Evolutionary conservation across 306 rosid genomes (phyloP).

Genomic region (Cucumis melo): DNA sequence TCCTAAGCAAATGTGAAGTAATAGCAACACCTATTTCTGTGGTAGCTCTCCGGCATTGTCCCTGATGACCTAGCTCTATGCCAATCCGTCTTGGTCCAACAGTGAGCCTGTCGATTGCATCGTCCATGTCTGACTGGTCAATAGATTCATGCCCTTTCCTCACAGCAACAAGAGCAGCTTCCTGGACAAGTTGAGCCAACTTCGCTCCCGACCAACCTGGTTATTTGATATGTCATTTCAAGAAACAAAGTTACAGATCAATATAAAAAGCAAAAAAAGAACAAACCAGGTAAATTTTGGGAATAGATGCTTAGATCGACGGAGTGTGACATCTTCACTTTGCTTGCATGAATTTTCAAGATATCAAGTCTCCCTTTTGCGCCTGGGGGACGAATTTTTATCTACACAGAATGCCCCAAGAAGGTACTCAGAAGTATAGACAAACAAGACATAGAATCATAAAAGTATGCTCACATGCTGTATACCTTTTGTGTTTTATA

Average conservation of each 20-base stretch:
- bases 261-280: not conserved
- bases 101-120: conserved; percentile 91
- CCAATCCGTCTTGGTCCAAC: conserved; percentile 84
- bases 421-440: not conserved
- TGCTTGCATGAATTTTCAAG: conserved; percentile 81
- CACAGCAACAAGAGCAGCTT: conserved; percentile 97
- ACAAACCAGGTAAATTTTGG: conserved; percentile 73
- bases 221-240: conserved; percentile 15
- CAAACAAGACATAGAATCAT: not conserved
- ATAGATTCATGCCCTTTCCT: conserved; percentile 72
- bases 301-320: conserved; percentile 83
- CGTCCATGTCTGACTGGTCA: conserved; percentile 87
- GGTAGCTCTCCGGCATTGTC: conserved; percentile 93
- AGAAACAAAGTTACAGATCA: conserved; percentile 11
- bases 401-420: conserved; percentile 35
- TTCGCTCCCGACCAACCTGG: conserved; percentile 95
- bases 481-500: not conserved
- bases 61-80: conserved; percentile 63
- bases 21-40: conserved; percentile 87
- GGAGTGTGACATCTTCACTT: conserved; percentile 84
- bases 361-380: conserved; percentile 83
- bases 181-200: conserved; percentile 90
- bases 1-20: conserved; percentile 84
- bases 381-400: conserved; percentile 72
- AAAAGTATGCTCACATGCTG: not conserved